A percentile compares a stretch with the other conserved stretches of the same genome.
These are phyloP conservation scores for Nakazawaea populi DNA, from an alignment of 805 yeast genomes.

Conservation along the genomic window DNA sequence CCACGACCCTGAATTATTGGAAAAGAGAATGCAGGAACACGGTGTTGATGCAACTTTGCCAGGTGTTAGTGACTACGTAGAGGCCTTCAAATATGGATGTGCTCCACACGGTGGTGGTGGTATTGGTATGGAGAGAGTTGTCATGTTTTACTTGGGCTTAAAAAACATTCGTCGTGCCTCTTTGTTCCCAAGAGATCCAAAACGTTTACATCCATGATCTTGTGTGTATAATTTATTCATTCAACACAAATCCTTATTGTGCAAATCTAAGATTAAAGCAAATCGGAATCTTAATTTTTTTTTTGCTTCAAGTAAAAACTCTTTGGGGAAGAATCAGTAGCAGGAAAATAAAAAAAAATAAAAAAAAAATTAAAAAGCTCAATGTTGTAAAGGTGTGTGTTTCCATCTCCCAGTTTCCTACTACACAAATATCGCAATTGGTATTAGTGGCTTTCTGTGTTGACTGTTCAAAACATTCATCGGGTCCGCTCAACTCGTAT, in stretches of 20 bases:
- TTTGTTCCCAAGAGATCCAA: conserved; percentile 98
- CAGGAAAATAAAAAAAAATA: no score
- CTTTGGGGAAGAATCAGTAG: no score
- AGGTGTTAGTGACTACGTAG: conserved; percentile 86
- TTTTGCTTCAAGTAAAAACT: no score
- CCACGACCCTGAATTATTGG: conserved; percentile 83
- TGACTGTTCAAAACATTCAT: no score
- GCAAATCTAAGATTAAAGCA: neutral
- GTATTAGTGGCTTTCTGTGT: neutral
- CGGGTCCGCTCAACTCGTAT: no score
- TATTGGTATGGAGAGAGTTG: conserved; percentile 97
- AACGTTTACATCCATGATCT: conserved; percentile 77
- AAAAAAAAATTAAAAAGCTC: no score
- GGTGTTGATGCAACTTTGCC: conserved; percentile 76
- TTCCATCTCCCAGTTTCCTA: no score
- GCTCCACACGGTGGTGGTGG: conserved; percentile 99
- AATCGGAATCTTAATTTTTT: no score
- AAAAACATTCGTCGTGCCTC: conserved; percentile 99
- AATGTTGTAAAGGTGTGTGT: no score
- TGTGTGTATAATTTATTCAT: neutral
- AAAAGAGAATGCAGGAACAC: conserved; percentile 75
- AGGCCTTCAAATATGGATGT: conserved; percentile 92
- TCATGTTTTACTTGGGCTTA: conserved; percentile 95
- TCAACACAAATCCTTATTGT: neutral
- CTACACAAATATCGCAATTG: neutral